These are phyloP conservation scores for Lentinula sp. DNA, from an alignment of 768 basidiomycete species.

Conservation along the genomic window DNA sequence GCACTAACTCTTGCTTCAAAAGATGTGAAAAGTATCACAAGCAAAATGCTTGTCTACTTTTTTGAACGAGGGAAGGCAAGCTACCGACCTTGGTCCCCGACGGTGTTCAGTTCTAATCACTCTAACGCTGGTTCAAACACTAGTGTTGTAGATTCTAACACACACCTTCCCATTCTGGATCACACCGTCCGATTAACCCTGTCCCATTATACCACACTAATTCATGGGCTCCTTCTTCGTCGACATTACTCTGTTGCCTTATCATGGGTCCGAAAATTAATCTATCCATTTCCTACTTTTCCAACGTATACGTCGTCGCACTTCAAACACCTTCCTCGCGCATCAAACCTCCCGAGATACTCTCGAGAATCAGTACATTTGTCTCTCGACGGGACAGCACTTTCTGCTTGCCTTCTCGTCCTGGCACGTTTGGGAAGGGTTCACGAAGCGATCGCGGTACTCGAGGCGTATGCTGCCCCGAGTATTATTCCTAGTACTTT, in stretches of 20 bases:
- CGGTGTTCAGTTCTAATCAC: not conserved
- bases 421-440: not conserved
- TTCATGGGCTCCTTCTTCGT: constrained; percentile 2
- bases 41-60: not conserved
- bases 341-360: not conserved
- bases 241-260: constrained; percentile 2
- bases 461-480: not conserved
- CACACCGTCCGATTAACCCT: not conserved
- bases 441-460: not conserved
- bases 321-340: not conserved
- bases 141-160: not conserved
- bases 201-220: constrained; percentile 1
- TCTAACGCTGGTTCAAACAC: not conserved
- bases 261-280: not conserved
- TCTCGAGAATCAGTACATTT: not conserved
- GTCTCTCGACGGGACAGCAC: not conserved
- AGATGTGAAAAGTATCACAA: not conserved
- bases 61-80: not conserved
- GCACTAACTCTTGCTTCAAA: not conserved
- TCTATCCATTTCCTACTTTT: not conserved
- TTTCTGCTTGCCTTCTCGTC: not conserved
- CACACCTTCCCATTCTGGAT: not conserved
- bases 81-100: not conserved
- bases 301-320: not conserved
- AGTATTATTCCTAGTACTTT: not conserved